phyloP scores from a whole-genome alignment of 2,329 filamentous ascomycete genomes.

The Arthrobotrys iridis region DNA sequence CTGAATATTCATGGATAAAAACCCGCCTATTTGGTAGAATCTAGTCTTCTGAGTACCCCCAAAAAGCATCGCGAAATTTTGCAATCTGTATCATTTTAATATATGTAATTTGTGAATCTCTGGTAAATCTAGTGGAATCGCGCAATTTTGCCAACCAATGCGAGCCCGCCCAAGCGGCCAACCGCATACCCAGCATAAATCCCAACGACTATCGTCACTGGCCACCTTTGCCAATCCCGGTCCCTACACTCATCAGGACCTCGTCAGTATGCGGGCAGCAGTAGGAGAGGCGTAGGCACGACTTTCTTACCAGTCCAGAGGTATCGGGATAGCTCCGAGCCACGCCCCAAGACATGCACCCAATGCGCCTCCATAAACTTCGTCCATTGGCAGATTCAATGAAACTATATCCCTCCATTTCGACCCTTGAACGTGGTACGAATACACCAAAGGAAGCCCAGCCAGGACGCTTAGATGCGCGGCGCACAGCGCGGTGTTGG shows the following conservation, averaged over 20 bases:
- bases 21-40: not conserved
- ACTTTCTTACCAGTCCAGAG: constrained; percentile 79
- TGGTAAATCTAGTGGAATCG: constrained; percentile 3
- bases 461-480: constrained; percentile 82
- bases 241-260: constrained; percentile 67
- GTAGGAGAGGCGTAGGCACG: not conserved
- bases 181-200: constrained; percentile 80
- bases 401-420: constrained; percentile 77
- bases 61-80: not conserved
- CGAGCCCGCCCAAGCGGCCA: constrained; percentile 71
- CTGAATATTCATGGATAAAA: not conserved
- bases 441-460: constrained; percentile 83
- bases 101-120: not conserved
- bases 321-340: constrained; percentile 94
- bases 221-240: constrained; percentile 98
- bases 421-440: constrained; percentile 77
- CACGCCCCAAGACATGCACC: constrained; percentile 84
- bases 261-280: not conserved
- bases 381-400: constrained; percentile 78
- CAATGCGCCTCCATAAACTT: constrained; percentile 82
- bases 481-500: constrained; percentile 81
- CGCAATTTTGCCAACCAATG: constrained; percentile 62
- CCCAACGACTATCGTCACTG: constrained; percentile 86
- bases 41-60: not conserved
- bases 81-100: not conserved